Evolutionary conservation across 2,329 filamentous ascomycete genomes (phyloP), one percentile per base, ranked within the genome.

Genomic region (Colletotrichum tamarilloi): DNA sequence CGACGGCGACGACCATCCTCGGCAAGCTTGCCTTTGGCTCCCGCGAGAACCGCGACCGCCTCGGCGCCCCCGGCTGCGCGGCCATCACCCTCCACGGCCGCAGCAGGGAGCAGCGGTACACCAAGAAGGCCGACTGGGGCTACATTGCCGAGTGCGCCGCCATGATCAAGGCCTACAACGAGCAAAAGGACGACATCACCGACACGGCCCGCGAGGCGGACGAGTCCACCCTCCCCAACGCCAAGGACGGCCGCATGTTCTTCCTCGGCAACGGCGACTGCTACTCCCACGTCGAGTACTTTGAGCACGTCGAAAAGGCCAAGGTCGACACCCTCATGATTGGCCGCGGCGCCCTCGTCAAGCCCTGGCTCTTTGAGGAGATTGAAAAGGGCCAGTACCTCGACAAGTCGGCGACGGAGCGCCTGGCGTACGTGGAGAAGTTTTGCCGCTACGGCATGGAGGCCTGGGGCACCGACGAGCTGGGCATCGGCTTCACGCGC

Each of bases 291-390:
- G 85, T 92, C 38, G 95, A 98, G 81, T 98, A 98, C 85, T 91
- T 91, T 75, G 86, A 92, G 70, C 92, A 97, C 79, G 87, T 98
- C 52, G 88, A 92, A 60, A 89, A 96, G 72, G 89, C 94, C 46
- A 90, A 91, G 59, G 95, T 98, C 58, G 96, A 98, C 84, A 92
- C 92, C n/a, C 94, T 98, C 80, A 98, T 99, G 97, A 91, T 98
- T 74, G 97, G 92, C n/a, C 94, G 97, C 74, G 97, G 97, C 69
- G 97, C 97, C 11, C 89, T 99, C 72, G 94, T 98, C 84, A 99
- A 99, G 85, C 97, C 97, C 1, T 99, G 97, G 97, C 87, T 99
- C 75, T 99, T 98, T 80, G 97, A 99, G 83, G 97, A 99, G 84
- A 98, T 99, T 68, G 91, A 94, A 77, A 90, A 92, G 75, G 93